Evolutionary conservation across 1,284 basidiomycete genomes (phyloP), one percentile per base, ranked within the genome.

Genomic region (Acaromyces ingoldii): DNA sequence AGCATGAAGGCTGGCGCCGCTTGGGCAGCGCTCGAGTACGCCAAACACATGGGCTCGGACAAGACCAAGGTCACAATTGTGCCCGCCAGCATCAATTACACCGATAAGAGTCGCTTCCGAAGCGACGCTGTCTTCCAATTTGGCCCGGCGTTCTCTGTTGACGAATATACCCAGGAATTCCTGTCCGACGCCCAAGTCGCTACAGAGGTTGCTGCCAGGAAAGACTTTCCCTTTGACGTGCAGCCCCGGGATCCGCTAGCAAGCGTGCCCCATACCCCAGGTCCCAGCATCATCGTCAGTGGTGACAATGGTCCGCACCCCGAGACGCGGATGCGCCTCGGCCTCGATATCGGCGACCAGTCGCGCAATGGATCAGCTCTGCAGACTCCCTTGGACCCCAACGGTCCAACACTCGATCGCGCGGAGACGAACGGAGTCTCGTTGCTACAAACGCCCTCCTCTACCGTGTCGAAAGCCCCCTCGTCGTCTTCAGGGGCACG

Each of bases 1-100:
- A 86, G 89, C 57, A 83, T 97, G 68, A 97, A 97, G 76, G 90
- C 96, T 66, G 92, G 92, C 22, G 88, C 88, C n/a, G 84, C 89
- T 6, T 96, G 91, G 91, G 86, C 90, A 29, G 89, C 91, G 3
- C 80, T 96, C 61, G 93, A 96, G 78, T 96, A 92, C 76, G 81
- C 84, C 11, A 86, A 87, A 33, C 37, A 51, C 22, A 29, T 51
- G 13, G 39, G 47, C 39, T 34, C 54, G 11, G 29, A 42, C 24
- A 47, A 34, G 28, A 74, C 76, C 53, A 78, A 78, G 28, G 78
- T 86, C 22, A 70, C 79, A 3, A 83, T 97, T 57, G 78, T 93
- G 29, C 90, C 92, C 6, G 84, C 86, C 7, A 85, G 89, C 1
- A 90, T 97, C 61, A 89, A 89, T 4, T 97, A 95, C 76, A 90